These are phyloP conservation scores for Hypholoma fasciculare DNA, from an alignment of 768 basidiomycete species.

Conservation along the genomic window DNA sequence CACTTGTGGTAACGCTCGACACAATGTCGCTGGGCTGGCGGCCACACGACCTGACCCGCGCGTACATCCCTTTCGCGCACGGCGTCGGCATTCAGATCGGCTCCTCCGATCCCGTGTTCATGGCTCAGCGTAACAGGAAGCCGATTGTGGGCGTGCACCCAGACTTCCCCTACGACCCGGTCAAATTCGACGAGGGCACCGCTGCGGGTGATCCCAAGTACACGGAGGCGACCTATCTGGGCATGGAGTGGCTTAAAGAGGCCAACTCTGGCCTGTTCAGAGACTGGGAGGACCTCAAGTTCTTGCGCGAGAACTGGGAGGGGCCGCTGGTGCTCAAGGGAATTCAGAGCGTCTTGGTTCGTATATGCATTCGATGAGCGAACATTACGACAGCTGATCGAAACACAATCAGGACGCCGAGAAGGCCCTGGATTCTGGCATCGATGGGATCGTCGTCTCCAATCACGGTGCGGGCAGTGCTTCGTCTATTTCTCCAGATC, in stretches of 20 bases:
- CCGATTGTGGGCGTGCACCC: conserved; percentile 41
- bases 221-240: conserved; percentile 43
- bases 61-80: conserved; percentile 67
- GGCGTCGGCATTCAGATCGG: conserved; percentile 70
- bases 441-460: conserved; percentile 77
- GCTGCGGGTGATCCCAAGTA: conserved; percentile 48
- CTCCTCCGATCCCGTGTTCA: conserved; percentile 76
- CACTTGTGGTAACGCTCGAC: conserved; percentile 80
- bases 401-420: conserved; percentile 54
- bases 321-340: conserved; percentile 79
- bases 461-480: conserved; percentile 61
- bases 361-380: conserved; percentile 18
- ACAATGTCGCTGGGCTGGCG: conserved; percentile 76
- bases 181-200: conserved; percentile 40
- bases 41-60: conserved; percentile 66
- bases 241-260: conserved; percentile 63
- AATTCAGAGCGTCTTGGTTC: conserved; percentile 62
- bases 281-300: conserved; percentile 70
- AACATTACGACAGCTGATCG: background rate
- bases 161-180: conserved; percentile 61
- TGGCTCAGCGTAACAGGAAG: conserved; percentile 52
- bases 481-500: background rate
- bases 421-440: conserved; percentile 60
- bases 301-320: conserved; percentile 73
- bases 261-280: conserved; percentile 61